Evolutionary conservation across 139 green algal species (phyloP).

Genomic region (Penium margaritaceum): DNA sequence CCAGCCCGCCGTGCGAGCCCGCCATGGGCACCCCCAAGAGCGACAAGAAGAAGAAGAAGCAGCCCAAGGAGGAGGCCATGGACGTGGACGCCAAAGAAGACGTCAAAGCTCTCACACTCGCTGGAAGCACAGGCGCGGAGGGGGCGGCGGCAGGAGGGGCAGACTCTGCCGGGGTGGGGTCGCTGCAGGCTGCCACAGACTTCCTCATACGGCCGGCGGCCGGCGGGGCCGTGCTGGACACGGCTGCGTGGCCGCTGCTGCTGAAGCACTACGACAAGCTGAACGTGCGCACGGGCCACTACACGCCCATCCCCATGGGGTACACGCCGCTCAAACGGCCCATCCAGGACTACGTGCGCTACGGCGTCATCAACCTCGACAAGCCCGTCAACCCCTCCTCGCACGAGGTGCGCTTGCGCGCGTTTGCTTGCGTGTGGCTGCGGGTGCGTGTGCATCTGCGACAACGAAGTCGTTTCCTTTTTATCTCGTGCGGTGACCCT

Average conservation of each 20-base stretch:
- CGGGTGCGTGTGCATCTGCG: no score
- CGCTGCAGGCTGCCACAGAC: slow-evolving; percentile 42
- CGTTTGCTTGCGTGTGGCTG: no score
- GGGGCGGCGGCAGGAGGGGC: background rate
- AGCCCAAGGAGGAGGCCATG: background rate
- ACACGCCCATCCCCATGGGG: slow-evolving; percentile 91
- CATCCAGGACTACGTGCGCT: slow-evolving; percentile 85
- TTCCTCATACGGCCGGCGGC: slow-evolving; percentile 56
- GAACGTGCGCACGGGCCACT: slow-evolving; percentile 89
- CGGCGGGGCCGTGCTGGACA: slow-evolving; percentile 72
- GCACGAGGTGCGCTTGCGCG: no score
- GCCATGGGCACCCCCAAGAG: background rate
- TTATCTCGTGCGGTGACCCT: no score
- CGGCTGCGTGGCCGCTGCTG: slow-evolving; percentile 87
- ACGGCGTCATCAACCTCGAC: slow-evolving; percentile 96
- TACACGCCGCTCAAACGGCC: slow-evolving; percentile 78
- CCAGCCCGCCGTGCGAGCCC: background rate
- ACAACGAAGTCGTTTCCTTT: no score
- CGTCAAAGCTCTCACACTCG: background rate
- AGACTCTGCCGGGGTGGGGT: no score
- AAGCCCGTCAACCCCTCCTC: slow-evolving; percentile 94
- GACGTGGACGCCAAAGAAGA: background rate
- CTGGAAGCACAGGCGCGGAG: background rate
- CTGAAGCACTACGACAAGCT: slow-evolving; percentile 69
- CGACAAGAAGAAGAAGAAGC: slow-evolving; percentile 29